Evolutionary conservation across 768 basidiomycete species (phyloP).

Genomic region (Jaapia argillacea): DNA sequence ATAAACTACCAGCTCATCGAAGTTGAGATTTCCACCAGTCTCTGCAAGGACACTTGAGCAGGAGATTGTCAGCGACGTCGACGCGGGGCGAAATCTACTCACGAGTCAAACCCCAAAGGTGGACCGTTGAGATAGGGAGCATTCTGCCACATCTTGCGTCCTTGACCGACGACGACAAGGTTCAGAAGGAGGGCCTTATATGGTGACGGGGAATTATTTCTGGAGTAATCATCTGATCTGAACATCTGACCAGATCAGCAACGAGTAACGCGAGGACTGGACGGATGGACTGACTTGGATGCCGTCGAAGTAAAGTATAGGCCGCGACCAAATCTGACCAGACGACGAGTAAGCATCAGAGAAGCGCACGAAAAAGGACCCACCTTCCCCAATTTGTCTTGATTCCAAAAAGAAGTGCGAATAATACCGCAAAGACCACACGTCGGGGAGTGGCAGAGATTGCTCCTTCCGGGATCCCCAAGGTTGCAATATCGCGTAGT

Average conservation of each 20-base stretch:
- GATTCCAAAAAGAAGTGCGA: conserved; percentile 59
- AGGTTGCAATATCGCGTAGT: conserved; percentile 55
- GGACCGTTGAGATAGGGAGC: conserved; percentile 43
- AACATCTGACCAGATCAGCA: background rate
- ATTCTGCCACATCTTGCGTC: conserved; percentile 56
- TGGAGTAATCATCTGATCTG: conserved; percentile 63
- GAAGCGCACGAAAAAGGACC: background rate
- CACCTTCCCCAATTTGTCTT: conserved; percentile 33
- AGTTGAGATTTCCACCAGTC: too few relatives aligned
- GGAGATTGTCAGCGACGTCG: too few relatives aligned
- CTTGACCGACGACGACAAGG: conserved; percentile 58
- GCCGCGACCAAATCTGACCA: conserved; percentile 55
- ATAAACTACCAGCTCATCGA: conserved; percentile 66
- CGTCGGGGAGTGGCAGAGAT: conserved; percentile 40
- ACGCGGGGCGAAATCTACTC: conserved; percentile 36
- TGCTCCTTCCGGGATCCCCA: conserved; percentile 48
- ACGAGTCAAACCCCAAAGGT: conserved; percentile 58
- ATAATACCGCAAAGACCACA: conserved; percentile 61
- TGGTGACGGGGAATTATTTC: conserved; percentile 42
- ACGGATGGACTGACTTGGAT: conserved; percentile 42
- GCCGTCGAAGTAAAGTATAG: conserved; percentile 70
- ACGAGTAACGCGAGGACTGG: background rate
- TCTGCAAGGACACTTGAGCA: too few relatives aligned
- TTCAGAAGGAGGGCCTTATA: conserved; percentile 63
- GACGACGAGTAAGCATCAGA: too few relatives aligned